Percentiles rank a stretch among this genome's conserved stretches.
Evolutionary conservation across 2,329 filamentous ascomycete species (phyloP).

Genomic region (Exophiala sp.): DNA sequence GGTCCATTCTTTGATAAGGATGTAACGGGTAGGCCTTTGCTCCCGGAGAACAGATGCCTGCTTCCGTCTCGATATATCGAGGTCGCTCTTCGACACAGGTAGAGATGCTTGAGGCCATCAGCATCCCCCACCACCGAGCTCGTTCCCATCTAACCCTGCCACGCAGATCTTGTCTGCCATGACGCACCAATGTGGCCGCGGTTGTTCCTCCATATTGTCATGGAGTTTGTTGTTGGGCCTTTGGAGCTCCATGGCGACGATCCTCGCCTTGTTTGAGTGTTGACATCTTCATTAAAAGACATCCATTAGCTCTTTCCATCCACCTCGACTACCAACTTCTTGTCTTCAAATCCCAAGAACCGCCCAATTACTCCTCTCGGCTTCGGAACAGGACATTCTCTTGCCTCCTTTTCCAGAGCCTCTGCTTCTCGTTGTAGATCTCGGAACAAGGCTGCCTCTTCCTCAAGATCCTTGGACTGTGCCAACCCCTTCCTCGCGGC

Average conservation of each 20-base stretch:
- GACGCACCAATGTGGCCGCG: too few species aligned
- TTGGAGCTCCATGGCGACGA: neutral
- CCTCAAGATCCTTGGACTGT: conserved; percentile 29
- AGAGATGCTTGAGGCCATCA: too few species aligned
- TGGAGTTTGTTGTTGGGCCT: neutral
- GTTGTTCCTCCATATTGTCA: too few species aligned
- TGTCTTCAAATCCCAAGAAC: conserved; percentile 46
- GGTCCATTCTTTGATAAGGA: too few species aligned
- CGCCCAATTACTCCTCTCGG: conserved; percentile 71
- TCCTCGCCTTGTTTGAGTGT: neutral
- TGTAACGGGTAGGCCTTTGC: too few species aligned
- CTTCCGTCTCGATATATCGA: too few species aligned
- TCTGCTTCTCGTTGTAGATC: conserved; percentile 40
- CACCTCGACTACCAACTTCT: neutral
- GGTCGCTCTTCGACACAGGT: too few species aligned
- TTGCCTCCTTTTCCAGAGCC: conserved; percentile 39
- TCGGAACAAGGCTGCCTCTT: conserved; percentile 42
- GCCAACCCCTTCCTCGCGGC: conserved; percentile 16
- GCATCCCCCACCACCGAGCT: too few species aligned
- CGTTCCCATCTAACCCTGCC: too few species aligned
- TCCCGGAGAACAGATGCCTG: too few species aligned
- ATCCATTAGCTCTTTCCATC: conserved; percentile 12
- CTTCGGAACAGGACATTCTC: conserved; percentile 90
- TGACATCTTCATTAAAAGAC: neutral
- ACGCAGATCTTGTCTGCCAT: too few species aligned